A percentile compares a stretch with the other conserved stretches of the same genome.
Evolutionary conservation across 208 protist species (phyloP).

Genomic region (Crithidia mellificae): DNA sequence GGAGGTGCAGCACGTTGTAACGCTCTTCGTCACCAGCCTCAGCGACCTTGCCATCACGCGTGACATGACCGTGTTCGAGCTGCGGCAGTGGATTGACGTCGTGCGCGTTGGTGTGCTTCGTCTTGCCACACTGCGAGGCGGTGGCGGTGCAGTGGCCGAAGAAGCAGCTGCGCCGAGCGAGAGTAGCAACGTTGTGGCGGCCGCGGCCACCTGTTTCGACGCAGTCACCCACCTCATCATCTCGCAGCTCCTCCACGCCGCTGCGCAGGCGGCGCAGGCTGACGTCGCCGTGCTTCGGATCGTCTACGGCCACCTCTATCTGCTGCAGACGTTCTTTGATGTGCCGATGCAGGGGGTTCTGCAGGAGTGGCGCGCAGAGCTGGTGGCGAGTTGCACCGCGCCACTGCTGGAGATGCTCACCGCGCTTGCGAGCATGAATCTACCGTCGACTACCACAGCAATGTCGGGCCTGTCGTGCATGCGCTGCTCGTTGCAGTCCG

Average conservation of each 20-base stretch:
- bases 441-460: background rate
- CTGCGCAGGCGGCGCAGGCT: slow-evolving; percentile 10
- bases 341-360: slow-evolving; percentile 12
- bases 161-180: too few relatives aligned
- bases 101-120: slow-evolving; percentile 15
- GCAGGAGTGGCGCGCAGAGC: slow-evolving; percentile 18
- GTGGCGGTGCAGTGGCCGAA: background rate
- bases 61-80: background rate
- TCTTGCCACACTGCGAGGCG: slow-evolving; percentile 10
- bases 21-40: slow-evolving; percentile 17
- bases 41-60: slow-evolving; percentile 5
- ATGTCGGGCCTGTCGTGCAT: background rate
- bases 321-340: slow-evolving; percentile 27
- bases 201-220: slow-evolving; percentile 6
- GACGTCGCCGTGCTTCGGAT: background rate
- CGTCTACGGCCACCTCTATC: slow-evolving; percentile 18
- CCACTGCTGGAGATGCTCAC: slow-evolving; percentile 25
- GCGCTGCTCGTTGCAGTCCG: slow-evolving; percentile 11
- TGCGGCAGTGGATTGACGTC: slow-evolving; percentile 20
- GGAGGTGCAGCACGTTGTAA: slow-evolving; percentile 24
- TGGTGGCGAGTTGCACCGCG: slow-evolving; percentile 20
- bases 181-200: background rate
- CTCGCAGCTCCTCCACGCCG: slow-evolving; percentile 9
- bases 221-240: background rate
- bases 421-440: background rate